Base-by-base conservation (phyloP, 2,329 filamentous ascomycete species). In the Pseudodiploospora longispora region DNA sequence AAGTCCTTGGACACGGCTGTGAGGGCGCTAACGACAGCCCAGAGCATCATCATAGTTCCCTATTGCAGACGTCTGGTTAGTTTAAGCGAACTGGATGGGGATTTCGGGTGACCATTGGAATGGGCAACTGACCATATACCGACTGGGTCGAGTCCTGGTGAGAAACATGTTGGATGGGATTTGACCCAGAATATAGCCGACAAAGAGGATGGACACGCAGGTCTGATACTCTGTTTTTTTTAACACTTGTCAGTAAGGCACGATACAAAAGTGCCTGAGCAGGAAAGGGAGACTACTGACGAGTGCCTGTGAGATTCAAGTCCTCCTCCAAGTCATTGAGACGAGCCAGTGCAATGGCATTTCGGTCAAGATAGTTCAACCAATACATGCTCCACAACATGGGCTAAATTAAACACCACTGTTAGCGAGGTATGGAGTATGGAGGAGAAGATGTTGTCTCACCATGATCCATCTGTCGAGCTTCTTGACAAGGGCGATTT, bases 1-100 rank as follows among this genome's bases (percentile, higher is more conserved):
- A 74, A 78, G 51, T 67, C 66, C 27, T 66, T 69, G 4, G 67
- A 62, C 0, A 69, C 67, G 9, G 68, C 71, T 42, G 75, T 73
- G 5, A 70, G 52, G 31, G 70, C 62, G 1, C 70, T 68, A 47
- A 72, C 64, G 2, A 66, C 42, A 10, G 72, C 72, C 72, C 74
- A 78, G 3, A 60, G 54, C 32, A 71, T 62, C 61, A 74, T 74
- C 32, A 34, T 34, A 12, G 12, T 34, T 34, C 9, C 32, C 32
- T 34, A 34, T 9, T 34, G 32, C 12, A 34, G 12, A 34, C 32
- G 3, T 34, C 12, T 34, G n/a, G 32, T n/a, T n/a, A 34, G n/a
- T 19, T 19, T 19, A 19, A 19, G 19, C 19, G 19, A 19, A 19
- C 19, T 19, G 2, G 32, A n/a, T n/a, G 57, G 38, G 65, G 32